Percentiles rank a stretch among this genome's conserved stretches.
phyloP scores from a whole-genome alignment of 371 early-diverging fungal genomes.

The Actinomucor elegans region DNA sequence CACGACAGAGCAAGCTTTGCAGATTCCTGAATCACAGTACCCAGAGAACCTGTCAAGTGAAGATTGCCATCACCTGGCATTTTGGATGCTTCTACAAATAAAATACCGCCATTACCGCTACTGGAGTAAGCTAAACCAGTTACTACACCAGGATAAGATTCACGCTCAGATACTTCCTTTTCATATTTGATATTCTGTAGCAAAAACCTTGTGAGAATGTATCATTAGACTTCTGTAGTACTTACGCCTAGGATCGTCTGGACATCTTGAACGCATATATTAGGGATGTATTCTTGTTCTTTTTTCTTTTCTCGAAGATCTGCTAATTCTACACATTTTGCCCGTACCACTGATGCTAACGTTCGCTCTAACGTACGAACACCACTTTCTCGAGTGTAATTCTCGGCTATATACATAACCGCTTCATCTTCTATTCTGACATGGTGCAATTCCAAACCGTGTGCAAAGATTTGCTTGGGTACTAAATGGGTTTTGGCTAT shows the following conservation, averaged over 20 bases:
- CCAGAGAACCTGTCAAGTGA: slow-evolving; percentile 78
- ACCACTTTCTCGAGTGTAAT: slow-evolving; percentile 84
- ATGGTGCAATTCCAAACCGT: slow-evolving; percentile 58
- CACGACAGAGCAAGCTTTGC: slow-evolving; percentile 79
- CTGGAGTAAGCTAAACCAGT: slow-evolving; percentile 84
- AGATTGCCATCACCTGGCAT: slow-evolving; percentile 75
- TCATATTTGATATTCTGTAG: slow-evolving; percentile 24
- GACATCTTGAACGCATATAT: slow-evolving; percentile 43
- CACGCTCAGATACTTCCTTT: slow-evolving; percentile 69
- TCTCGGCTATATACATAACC: slow-evolving; percentile 60
- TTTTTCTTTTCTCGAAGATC: slow-evolving; percentile 26
- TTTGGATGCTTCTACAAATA: slow-evolving; percentile 79
- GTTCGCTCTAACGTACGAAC: slow-evolving; percentile 78
- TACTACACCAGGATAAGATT: slow-evolving; percentile 71
- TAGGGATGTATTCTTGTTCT: slow-evolving; percentile 26
- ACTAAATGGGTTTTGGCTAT: slow-evolving; percentile 50
- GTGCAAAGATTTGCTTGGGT: slow-evolving; percentile 68
- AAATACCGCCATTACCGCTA: slow-evolving; percentile 71
- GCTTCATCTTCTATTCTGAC: slow-evolving; percentile 51
- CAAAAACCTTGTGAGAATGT: too few species aligned
- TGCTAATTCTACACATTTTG: slow-evolving; percentile 72
- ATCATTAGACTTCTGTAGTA: too few species aligned
- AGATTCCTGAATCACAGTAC: slow-evolving; percentile 87
- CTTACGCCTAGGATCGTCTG: slow-evolving; percentile 67
- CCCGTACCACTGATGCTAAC: slow-evolving; percentile 70